A percentile compares a stretch with the other conserved stretches of the same genome.
Evolutionary conservation across 1,284 basidiomycete species (phyloP).

Genomic region (Anthracocystis walkeri): DNA sequence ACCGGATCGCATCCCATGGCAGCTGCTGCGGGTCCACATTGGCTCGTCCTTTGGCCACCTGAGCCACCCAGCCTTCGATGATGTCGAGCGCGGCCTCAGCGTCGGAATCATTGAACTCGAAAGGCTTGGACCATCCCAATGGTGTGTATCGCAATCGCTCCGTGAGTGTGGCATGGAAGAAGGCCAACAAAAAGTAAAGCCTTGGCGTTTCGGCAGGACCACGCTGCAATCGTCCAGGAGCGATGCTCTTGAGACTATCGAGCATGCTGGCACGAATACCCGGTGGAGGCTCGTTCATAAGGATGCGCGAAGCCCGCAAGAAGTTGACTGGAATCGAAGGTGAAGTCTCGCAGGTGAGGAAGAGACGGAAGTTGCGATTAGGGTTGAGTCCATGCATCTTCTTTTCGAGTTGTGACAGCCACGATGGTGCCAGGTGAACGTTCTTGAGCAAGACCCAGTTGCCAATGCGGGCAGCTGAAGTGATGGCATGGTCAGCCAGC

Average conservation of each 20-base stretch:
- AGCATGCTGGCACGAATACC: slow-evolving; percentile 67
- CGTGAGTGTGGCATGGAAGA: slow-evolving; percentile 66
- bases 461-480: slow-evolving; percentile 60
- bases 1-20: slow-evolving; percentile 66
- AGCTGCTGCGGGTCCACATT: slow-evolving; percentile 65
- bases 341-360: slow-evolving; percentile 67
- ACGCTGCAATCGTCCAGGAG: slow-evolving; percentile 52
- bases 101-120: slow-evolving; percentile 69
- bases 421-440: slow-evolving; percentile 65
- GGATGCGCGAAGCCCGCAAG: slow-evolving; percentile 62
- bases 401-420: slow-evolving; percentile 67
- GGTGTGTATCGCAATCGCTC: slow-evolving; percentile 67
- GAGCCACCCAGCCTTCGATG: slow-evolving; percentile 63
- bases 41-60: slow-evolving; percentile 58
- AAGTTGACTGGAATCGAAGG: slow-evolving; percentile 66
- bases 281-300: slow-evolving; percentile 69
- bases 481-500: slow-evolving; percentile 65
- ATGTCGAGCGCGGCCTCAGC: slow-evolving; percentile 64
- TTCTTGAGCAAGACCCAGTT: slow-evolving; percentile 69
- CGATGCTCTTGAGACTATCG: slow-evolving; percentile 58
- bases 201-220: slow-evolving; percentile 63
- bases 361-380: slow-evolving; percentile 64
- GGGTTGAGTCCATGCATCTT: slow-evolving; percentile 63
- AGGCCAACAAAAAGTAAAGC: slow-evolving; percentile 65
- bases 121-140: slow-evolving; percentile 65